Conservation (phyloP, 805 yeast species). For the Kazachstania psychrophila region DNA sequence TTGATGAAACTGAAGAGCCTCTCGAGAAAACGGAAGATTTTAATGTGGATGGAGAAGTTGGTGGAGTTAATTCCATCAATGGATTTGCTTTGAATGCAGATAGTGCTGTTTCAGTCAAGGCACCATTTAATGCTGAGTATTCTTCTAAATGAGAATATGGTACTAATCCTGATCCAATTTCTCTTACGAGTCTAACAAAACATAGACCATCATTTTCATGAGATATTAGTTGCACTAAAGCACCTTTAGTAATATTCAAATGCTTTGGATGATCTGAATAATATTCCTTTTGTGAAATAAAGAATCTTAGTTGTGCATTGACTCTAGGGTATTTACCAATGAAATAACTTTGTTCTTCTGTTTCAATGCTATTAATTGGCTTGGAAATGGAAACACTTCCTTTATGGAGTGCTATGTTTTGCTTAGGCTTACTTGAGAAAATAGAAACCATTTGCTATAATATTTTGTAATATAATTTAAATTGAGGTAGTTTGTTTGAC, state of each 20-base stretch:
- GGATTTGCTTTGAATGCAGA: background rate
- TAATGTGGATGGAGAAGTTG: conserved; percentile 17
- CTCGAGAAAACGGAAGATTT: conserved; percentile 11
- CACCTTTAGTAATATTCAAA: conserved; percentile 5
- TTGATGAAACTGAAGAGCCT: conserved; percentile 5
- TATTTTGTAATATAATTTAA: background rate
- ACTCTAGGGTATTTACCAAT: background rate
- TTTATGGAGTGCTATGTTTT: background rate
- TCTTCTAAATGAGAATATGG: conserved; percentile 10
- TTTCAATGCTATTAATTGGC: background rate
- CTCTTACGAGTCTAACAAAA: conserved; percentile 9
- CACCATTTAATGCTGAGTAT: conserved; percentile 6
- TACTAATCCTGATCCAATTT: conserved; percentile 11
- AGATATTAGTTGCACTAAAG: conserved; percentile 12
- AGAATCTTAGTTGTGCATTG: conserved; percentile 4
- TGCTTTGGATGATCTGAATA: background rate
- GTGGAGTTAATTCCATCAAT: conserved; percentile 11
- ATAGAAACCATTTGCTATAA: conserved; percentile 1
- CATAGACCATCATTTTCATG: conserved; percentile 7
- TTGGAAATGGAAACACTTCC: conserved; percentile 1
- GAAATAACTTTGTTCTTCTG: conserved; percentile 1
- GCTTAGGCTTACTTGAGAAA: conserved; percentile 1
- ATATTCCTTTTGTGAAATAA: conserved; percentile 4
- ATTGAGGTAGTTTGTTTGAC: too few relatives aligned
- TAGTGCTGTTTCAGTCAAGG: background rate